Conservation (phyloP, 441 rosid species). For the Bocquillonia castaneifolia region DNA sequence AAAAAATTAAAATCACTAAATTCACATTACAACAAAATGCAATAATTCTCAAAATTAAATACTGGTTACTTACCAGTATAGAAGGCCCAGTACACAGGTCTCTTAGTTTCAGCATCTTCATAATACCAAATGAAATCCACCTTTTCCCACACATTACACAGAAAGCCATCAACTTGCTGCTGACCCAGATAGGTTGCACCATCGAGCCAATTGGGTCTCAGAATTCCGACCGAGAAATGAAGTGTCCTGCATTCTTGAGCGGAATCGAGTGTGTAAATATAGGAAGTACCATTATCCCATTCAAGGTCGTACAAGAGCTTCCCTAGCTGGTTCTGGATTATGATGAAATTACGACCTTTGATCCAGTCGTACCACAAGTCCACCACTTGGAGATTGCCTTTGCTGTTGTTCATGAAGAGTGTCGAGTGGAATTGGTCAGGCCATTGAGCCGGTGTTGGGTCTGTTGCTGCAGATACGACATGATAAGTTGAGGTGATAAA, state of each 20-base stretch:
- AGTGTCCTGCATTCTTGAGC: conserved; percentile 35
- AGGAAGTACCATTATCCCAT: conserved; percentile 83
- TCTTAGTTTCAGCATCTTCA: conserved; percentile 59
- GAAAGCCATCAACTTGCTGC: conserved; percentile 48
- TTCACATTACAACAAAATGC: not conserved
- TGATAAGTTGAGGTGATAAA: not conserved
- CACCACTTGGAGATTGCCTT: conserved; percentile 47
- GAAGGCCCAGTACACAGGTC: conserved; percentile 74
- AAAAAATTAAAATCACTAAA: not conserved
- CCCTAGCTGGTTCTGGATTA: conserved; percentile 64
- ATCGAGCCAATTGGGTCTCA: conserved; percentile 75
- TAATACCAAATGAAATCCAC: conserved; percentile 72
- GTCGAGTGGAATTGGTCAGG: conserved; percentile 70
- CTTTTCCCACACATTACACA: conserved; percentile 78
- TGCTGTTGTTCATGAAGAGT: conserved; percentile 57
- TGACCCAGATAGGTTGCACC: conserved; percentile 73
- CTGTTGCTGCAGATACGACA: conserved; percentile 14
- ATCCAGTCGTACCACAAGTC: conserved; percentile 94
- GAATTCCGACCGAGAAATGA: conserved; percentile 54
- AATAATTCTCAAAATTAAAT: not conserved
- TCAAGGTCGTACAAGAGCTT: conserved; percentile 62
- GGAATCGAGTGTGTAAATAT: conserved; percentile 48
- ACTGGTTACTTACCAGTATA: conserved; percentile 42
- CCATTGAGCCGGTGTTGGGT: conserved; percentile 65
- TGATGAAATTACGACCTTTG: conserved; percentile 76